Evolutionary conservation across 345 rosid species (phyloP).

Genomic region (Pistacia integerrima): DNA sequence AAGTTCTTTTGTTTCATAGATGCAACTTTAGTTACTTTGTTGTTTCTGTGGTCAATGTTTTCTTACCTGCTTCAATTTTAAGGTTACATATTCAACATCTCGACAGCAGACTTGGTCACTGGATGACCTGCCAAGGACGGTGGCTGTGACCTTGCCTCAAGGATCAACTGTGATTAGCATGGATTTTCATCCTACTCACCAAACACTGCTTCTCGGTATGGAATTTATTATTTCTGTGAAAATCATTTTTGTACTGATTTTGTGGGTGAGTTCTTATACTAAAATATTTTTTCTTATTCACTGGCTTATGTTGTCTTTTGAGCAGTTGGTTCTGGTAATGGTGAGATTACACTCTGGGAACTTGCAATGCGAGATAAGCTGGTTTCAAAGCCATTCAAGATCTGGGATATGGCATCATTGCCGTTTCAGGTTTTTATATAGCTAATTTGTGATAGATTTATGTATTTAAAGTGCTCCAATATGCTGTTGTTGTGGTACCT

Average conservation of each 20-base stretch:
- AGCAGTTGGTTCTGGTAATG: constrained; percentile 78
- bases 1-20: neutral
- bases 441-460: constrained; percentile 5
- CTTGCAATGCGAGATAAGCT: constrained; percentile 59
- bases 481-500: constrained; percentile 1
- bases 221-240: constrained; percentile 4
- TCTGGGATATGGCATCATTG: constrained; percentile 59
- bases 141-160: constrained; percentile 67
- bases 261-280: neutral
- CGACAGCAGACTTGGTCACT: constrained; percentile 68
- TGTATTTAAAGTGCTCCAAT: neutral
- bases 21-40: constrained; percentile 16
- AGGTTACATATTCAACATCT: constrained; percentile 72
- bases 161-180: constrained; percentile 83
- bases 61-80: constrained; percentile 19
- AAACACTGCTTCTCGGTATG: constrained; percentile 78
- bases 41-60: constrained; percentile 2
- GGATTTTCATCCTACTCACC: constrained; percentile 83
- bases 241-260: neutral
- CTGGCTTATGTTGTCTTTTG: constrained; percentile 33
- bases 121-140: constrained; percentile 83
- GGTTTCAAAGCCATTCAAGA: constrained; percentile 74
- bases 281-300: constrained; percentile 3
- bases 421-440: constrained; percentile 63
- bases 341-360: constrained; percentile 89